Conservation (phyloP, 306 rosid species). For the Rosa chinensis region DNA sequence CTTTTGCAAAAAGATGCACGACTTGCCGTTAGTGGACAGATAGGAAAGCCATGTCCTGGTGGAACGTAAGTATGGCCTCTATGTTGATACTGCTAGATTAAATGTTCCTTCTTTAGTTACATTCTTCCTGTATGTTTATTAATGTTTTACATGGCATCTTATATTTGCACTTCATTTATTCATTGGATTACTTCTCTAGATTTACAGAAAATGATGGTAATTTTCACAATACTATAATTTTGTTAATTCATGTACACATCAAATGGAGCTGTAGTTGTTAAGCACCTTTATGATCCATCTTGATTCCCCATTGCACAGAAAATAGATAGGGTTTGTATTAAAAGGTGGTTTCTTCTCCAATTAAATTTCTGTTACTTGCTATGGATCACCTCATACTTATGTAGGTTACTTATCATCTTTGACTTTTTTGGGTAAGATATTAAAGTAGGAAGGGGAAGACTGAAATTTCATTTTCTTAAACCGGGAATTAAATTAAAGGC, state of each 20-base stretch:
- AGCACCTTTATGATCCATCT: neutral
- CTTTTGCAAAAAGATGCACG: conserved; percentile 94
- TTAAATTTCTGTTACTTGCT: neutral
- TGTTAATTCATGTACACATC: neutral
- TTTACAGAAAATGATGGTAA: neutral
- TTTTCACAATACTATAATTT: neutral
- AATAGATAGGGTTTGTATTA: neutral
- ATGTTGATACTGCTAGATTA: conserved; percentile 3
- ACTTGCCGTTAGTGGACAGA: conserved; percentile 76
- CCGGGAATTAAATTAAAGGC: neutral
- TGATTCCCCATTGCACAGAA: neutral
- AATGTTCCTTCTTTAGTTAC: conserved; percentile 17
- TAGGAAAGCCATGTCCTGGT: conserved; percentile 80
- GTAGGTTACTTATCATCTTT: neutral
- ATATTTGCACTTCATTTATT: neutral
- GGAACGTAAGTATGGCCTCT: conserved; percentile 65
- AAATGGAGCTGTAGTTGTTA: neutral
- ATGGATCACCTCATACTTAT: neutral
- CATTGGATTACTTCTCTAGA: neutral
- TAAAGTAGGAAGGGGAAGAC: neutral
- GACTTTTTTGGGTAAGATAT: neutral
- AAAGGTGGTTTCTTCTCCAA: neutral
- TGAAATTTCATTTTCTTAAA: neutral
- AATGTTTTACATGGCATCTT: neutral
- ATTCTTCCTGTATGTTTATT: neutral